Evolutionary conservation across 306 rosid species (phyloP), one percentile per base, ranked within the genome.

Genomic region (Medicago truncatula): DNA sequence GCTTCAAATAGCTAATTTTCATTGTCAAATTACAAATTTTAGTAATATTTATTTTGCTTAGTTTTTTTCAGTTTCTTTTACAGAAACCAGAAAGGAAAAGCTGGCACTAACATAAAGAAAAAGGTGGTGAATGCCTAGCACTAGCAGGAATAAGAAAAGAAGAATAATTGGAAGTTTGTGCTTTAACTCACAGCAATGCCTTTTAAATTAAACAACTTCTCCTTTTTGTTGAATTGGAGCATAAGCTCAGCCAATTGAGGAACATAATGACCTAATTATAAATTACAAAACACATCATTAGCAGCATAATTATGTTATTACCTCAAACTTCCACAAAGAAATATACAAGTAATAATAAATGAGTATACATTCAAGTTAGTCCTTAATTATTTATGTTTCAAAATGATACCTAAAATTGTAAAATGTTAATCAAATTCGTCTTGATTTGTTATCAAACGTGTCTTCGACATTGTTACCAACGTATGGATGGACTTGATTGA

Each of bases 211-310:
- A 90, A 88, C 61, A 75, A 20, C 76, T 75, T 79, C 81, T 83
- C 84, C 78, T 80, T 88, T 65, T 78, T 75, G 82, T 90, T 88
- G 81, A 80, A 77, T 82, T 85, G 84, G 25, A 86, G 69, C 81
- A 90, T 86, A 49, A 86, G 91, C 74, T 83, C 83, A 67, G 96
- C 92, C 69, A 90, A 89, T 83, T 88, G 96, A 73, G 96, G 96
- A 83, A 88, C 89, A 81, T 90, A 90, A 70, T 90, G 96, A n/a
- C 96, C 96, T 90, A 49, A 76, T 21, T 34, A 58, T 43, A 63
- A 64, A 75, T 62, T 12, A 8, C 18, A 67, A 36, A 53, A 72
- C 8, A 44, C 39, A 76, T 23, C 60, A 76, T 41, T 40, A 3
- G 39, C 13, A 47, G 49, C 71, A 73, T 14, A 31, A 8, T 40